Percentiles rank a stretch among this genome's conserved stretches.
Evolutionary conservation across 2,329 filamentous ascomycete species (phyloP).

Genomic region (Stachybotrys echinatus): DNA sequence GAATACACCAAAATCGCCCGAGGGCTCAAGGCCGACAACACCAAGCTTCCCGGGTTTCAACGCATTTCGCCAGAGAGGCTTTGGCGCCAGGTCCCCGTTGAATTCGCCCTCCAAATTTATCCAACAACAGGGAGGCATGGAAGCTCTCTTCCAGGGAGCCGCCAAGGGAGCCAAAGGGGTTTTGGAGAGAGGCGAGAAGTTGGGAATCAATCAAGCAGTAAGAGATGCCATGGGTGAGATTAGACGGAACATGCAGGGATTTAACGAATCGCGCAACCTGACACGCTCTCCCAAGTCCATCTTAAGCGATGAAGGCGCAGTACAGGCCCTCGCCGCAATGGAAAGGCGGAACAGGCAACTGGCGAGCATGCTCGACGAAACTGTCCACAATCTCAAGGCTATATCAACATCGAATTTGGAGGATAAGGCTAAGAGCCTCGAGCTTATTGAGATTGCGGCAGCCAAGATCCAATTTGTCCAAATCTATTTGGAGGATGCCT

Average conservation of each 20-base stretch:
- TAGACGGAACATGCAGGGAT: constrained; percentile 65
- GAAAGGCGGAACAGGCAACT: constrained; percentile 63
- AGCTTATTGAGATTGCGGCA: constrained; percentile 52
- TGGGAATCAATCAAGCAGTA: constrained; percentile 75
- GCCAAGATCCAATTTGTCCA: constrained; percentile 63
- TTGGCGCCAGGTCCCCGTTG: constrained; percentile 38
- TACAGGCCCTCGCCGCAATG: constrained; percentile 40
- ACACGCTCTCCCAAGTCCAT: constrained; percentile 27
- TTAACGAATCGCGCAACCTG: constrained; percentile 51
- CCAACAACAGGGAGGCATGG: constrained; percentile 57
- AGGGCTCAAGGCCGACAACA: constrained; percentile 22
- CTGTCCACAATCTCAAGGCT: constrained; percentile 57
- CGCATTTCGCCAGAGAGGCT: constrained; percentile 34
- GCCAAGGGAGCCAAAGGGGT: constrained; percentile 73
- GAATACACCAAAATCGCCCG: constrained; percentile 17
- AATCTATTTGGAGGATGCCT: constrained; percentile 54
- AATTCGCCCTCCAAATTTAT: constrained; percentile 43
- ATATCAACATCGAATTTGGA: constrained; percentile 46
- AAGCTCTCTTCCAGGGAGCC: constrained; percentile 69
- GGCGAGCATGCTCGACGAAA: constrained; percentile 62
- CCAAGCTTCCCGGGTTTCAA: constrained; percentile 27
- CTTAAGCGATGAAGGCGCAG: constrained; percentile 26
- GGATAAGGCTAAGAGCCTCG: constrained; percentile 42
- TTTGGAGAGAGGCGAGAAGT: constrained; percentile 66
- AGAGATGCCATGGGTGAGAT: constrained; percentile 79